Evolutionary conservation across 106 monocot genomes (phyloP).

Genomic region (Dioscorea zingiberensis): DNA sequence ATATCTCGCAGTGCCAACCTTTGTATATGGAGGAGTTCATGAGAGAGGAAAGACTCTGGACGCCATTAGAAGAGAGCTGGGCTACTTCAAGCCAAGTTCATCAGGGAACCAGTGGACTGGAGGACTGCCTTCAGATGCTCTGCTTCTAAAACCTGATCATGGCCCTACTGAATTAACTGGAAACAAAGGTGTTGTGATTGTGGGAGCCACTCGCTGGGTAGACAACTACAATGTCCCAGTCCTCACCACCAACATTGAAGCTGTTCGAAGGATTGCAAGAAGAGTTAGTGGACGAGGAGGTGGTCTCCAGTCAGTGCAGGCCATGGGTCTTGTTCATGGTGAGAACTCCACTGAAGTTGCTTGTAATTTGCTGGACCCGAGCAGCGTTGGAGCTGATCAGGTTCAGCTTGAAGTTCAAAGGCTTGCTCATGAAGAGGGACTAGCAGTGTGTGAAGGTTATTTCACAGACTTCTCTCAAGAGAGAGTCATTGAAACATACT

Average conservation of each 20-base stretch:
- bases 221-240: conserved; percentile 86
- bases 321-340: conserved; percentile 61
- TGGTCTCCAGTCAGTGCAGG: conserved; percentile 69
- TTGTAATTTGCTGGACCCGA: conserved; percentile 65
- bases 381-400: conserved; percentile 32
- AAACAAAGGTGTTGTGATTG: conserved; percentile 49
- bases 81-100: conserved; percentile 78
- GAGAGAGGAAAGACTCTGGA: conserved; percentile 38
- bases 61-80: conserved; percentile 64
- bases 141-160: conserved; percentile 41
- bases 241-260: conserved; percentile 27
- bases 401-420: conserved; percentile 55
- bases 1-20: conserved; percentile 56
- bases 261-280: conserved; percentile 43
- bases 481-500: conserved; percentile 48
- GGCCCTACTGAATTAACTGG: conserved; percentile 23
- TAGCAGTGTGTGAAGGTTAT: conserved; percentile 59
- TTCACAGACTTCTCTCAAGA: conserved; percentile 73
- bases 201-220: conserved; percentile 67
- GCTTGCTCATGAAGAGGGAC: conserved; percentile 43
- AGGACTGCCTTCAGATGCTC: background rate
- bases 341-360: conserved; percentile 61
- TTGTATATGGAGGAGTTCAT: conserved; percentile 72
- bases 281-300: conserved; percentile 69
- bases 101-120: conserved; percentile 51